Evolutionary conservation across 2,329 filamentous ascomycete species (phyloP), one percentile per base, ranked within the genome.

Genomic region (Domatiomyces globalis): DNA sequence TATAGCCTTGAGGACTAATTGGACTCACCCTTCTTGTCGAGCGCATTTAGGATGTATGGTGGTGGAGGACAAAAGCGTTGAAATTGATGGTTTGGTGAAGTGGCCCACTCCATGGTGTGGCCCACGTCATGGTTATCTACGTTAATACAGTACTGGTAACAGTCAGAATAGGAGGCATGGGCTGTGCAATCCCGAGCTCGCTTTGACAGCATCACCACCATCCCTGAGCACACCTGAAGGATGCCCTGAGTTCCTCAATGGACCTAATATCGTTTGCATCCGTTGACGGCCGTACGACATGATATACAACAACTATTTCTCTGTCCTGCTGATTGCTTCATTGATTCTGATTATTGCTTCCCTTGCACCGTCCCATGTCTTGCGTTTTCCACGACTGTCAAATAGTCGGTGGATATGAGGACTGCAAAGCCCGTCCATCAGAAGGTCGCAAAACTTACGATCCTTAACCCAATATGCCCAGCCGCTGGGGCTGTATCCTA

Each of bases 391-490:
- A 54, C 62, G 63, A 10, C 63, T 63, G 17, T 67, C 64, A 50
- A 69, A 69, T 39, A 67, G 54, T 20, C 66, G 58, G 55, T 64
- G 67, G 1, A 66, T 54, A 55, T 62, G 62, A 12, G 67, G 63
- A 15, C 57, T 63, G 48, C 61, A 59, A 9, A 69, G 54, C 1
- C 66, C 67, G 53, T 63, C 60, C 52, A 64, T 59, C 50, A 67
- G 59, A 43, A 65, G 19, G 22, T 57, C 59, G 33, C 62, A 66
- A 44, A 69, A 57, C 51, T 62, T 56, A 17, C 59, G 58, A 43
- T 70, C 63, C 7, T 52, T 53, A 52, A 60, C 60, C 62, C 66
- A 69, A 48, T 67, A 65, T 49, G 54, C 58, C 67, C 66, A 69
- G 6, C 61, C 65, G 36, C 59, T 54, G 49, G 49, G 52, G 12